Conservation (phyloP, 345 rosid genomes). For the Ceriops zippeliana region DNA sequence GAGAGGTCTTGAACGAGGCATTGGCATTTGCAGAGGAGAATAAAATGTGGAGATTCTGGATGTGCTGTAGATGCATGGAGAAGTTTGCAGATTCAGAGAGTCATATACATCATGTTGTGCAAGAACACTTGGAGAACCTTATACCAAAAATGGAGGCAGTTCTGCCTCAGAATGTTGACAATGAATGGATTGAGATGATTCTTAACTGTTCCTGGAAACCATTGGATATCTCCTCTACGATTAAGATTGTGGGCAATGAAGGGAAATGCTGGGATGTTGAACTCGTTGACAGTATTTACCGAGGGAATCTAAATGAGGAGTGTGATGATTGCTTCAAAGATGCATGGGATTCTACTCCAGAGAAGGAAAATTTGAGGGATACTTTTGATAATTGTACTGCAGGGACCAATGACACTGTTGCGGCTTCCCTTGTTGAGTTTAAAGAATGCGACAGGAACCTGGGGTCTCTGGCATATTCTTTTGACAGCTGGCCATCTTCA, state of each 20-base stretch:
- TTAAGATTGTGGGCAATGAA: slow-evolving; percentile 50
- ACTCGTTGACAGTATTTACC: slow-evolving; percentile 33
- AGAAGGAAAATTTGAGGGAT: slow-evolving; percentile 49
- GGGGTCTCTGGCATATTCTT: slow-evolving; percentile 31
- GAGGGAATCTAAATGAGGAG: slow-evolving; percentile 39
- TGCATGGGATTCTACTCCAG: slow-evolving; percentile 76
- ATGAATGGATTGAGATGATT: slow-evolving; percentile 70
- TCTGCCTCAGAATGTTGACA: slow-evolving; percentile 68
- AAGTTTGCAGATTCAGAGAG: slow-evolving; percentile 60
- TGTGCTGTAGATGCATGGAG: slow-evolving; percentile 60
- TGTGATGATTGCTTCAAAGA: slow-evolving; percentile 66
- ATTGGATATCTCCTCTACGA: slow-evolving; percentile 60
- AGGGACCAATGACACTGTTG: slow-evolving; percentile 35
- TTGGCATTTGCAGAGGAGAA: slow-evolving; percentile 48
- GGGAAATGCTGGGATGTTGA: slow-evolving; percentile 42
- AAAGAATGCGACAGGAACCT: slow-evolving; percentile 41
- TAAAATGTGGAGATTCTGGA: slow-evolving; percentile 80
- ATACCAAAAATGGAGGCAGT: slow-evolving; percentile 66
- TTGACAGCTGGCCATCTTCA: slow-evolving; percentile 63
- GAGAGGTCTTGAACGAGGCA: slow-evolving; percentile 59
- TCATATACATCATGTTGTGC: slow-evolving; percentile 76
- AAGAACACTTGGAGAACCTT: slow-evolving; percentile 68
- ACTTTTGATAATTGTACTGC: slow-evolving; percentile 30
- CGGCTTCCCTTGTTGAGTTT: slow-evolving; percentile 24
- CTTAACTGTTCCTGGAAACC: slow-evolving; percentile 78